phyloP scores from a whole-genome alignment of 2,329 filamentous ascomycete genomes.

The Microsporum ferrugineum region DNA sequence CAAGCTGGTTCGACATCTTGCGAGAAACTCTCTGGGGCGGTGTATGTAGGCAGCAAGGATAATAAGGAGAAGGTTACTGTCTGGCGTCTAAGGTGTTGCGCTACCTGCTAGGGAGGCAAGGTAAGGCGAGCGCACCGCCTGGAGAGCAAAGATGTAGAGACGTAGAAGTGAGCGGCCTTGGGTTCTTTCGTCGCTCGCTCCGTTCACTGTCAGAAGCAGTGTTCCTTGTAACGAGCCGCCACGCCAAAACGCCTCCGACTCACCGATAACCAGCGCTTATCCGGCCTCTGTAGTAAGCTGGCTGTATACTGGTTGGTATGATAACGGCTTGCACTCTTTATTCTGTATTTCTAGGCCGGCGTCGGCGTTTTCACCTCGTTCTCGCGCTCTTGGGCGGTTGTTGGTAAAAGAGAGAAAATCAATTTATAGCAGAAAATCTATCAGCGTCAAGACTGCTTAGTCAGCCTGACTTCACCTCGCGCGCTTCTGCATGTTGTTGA shows the following conservation, averaged over 20 bases:
- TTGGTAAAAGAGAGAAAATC: constrained; percentile 15
- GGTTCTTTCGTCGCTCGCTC: background rate
- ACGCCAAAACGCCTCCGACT: background rate
- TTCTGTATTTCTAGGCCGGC: constrained; percentile 4
- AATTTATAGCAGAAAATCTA: constrained; percentile 15
- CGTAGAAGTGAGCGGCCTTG: constrained; percentile 1
- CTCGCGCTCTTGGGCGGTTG: constrained; percentile 6
- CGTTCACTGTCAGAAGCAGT: background rate
- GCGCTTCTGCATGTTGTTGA: background rate
- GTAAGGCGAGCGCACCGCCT: background rate
- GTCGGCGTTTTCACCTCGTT: constrained; percentile 3
- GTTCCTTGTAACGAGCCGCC: background rate
- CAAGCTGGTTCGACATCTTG: constrained; percentile 38
- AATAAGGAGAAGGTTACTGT: background rate
- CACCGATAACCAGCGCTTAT: background rate
- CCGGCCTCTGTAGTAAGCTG: background rate
- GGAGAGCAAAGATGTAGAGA: background rate
- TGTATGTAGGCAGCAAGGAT: background rate
- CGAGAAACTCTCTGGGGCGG: constrained; percentile 5
- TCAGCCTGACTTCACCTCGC: constrained; percentile 9
- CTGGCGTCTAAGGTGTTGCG: background rate
- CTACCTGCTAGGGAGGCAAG: background rate
- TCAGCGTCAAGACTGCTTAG: constrained; percentile 11
- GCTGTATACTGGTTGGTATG: background rate
- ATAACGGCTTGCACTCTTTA: background rate